phyloP scores from a whole-genome alignment of 208 protist genomes.

The Trypanosoma mega region DNA sequence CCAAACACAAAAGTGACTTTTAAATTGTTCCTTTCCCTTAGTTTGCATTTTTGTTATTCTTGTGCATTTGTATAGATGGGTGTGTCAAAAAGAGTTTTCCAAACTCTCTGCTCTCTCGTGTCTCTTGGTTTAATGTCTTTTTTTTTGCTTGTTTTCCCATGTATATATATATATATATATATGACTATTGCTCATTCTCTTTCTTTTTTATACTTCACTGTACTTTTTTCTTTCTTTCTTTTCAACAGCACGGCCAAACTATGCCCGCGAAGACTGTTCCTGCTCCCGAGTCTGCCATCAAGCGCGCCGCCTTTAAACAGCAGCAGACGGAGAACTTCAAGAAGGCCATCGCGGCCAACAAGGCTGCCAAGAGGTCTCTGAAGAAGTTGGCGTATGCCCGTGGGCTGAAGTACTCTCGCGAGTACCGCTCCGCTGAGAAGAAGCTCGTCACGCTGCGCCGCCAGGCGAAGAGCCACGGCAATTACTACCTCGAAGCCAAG shows the following conservation, averaged over 20 bases:
- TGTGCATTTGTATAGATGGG: too few relatives aligned
- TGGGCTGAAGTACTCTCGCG: constrained; percentile 93
- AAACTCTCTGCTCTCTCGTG: too few relatives aligned
- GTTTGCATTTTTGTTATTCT: too few relatives aligned
- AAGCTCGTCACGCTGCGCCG: constrained; percentile 83
- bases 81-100: too few relatives aligned
- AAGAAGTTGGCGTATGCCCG: constrained; percentile 76
- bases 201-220: constrained; percentile 21
- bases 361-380: constrained; percentile 61
- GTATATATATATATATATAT: too few relatives aligned
- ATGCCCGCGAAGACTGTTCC: constrained; percentile 78
- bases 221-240: constrained; percentile 19
- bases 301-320: constrained; percentile 90
- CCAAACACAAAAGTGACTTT: too few relatives aligned
- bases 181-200: too few relatives aligned
- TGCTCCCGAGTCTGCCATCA: constrained; percentile 85
- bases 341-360: constrained; percentile 73
- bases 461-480: constrained; percentile 89
- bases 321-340: constrained; percentile 90
- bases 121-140: too few relatives aligned
- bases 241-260: constrained; percentile 21
- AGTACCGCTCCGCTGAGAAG: constrained; percentile 94
- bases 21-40: too few relatives aligned
- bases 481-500: constrained; percentile 98
- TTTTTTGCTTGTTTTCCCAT: too few relatives aligned